A percentile compares a stretch with the other conserved stretches of the same genome.
phyloP scores from a whole-genome alignment of 371 early-diverging fungal species.

The Rhizopus stolonifer region DNA sequence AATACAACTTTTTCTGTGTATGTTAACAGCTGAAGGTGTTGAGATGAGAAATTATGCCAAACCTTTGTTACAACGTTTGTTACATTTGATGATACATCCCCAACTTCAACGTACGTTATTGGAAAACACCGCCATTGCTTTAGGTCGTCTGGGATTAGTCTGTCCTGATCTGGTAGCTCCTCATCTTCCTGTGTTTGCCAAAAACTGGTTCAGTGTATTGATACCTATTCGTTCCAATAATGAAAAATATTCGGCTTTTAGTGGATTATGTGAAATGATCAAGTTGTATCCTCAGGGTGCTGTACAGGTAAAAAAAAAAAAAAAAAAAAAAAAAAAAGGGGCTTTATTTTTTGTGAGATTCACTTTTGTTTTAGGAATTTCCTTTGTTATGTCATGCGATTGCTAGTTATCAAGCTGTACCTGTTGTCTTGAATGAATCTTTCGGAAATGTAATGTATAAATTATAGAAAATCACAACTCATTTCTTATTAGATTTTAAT shows the following conservation, averaged over 20 bases:
- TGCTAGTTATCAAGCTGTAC: conserved; percentile 63
- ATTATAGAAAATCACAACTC: not conserved
- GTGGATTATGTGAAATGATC: conserved; percentile 89
- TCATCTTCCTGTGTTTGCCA: conserved; percentile 71
- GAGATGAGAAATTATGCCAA: conserved; percentile 73
- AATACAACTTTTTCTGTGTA: not conserved
- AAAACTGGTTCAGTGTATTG: conserved; percentile 74
- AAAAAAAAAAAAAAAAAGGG: not conserved
- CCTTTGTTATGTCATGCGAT: conserved; percentile 74
- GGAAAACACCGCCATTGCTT: conserved; percentile 94
- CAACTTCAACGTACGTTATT: conserved; percentile 69
- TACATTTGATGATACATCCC: conserved; percentile 72
- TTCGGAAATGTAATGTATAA: conserved; percentile 59
- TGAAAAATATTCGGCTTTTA: conserved; percentile 93
- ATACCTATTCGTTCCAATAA: conserved; percentile 79
- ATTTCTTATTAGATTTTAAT: conserved; percentile 49
- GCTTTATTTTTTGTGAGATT: too few species aligned
- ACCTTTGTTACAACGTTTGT: conserved; percentile 76
- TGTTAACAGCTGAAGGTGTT: conserved; percentile 31
- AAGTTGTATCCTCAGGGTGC: conserved; percentile 84
- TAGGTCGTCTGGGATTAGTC: conserved; percentile 88
- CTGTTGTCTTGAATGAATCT: conserved; percentile 61
- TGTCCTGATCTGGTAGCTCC: conserved; percentile 81
- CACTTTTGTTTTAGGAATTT: conserved; percentile 45
- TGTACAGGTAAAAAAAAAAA: conserved; percentile 40